phyloP scores from a whole-genome alignment of 176 grass and related monocot genomes.

The Thalia dealbata region DNA sequence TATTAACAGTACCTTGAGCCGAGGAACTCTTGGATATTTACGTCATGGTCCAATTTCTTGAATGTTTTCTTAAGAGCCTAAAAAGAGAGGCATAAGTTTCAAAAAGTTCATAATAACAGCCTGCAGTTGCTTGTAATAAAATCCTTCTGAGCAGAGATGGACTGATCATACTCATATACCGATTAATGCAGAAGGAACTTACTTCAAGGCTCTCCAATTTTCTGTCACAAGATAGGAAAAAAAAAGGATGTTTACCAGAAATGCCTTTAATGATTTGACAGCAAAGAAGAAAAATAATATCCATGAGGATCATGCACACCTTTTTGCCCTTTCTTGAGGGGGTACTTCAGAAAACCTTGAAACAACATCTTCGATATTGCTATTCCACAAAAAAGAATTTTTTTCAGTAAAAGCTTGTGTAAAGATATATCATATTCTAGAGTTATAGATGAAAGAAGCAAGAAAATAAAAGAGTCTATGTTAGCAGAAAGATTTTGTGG shows the following conservation, averaged over 20 bases:
- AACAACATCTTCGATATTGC: conserved; percentile 30
- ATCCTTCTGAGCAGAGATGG: neutral
- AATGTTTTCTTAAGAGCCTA: conserved; percentile 37
- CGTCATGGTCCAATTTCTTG: conserved; percentile 38
- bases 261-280: neutral
- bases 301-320: conserved; percentile 10
- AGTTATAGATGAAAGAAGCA: neutral
- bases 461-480: neutral
- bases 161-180: conserved; percentile 11
- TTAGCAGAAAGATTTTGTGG: neutral
- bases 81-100: neutral
- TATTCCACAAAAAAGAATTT: conserved; percentile 1
- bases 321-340: conserved; percentile 41
- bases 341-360: conserved; percentile 24
- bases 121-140: neutral
- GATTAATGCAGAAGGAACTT: conserved; percentile 9
- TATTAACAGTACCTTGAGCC: conserved; percentile 13
- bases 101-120: neutral
- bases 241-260: neutral
- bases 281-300: conserved; percentile 10
- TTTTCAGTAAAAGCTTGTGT: neutral
- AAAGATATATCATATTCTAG: neutral
- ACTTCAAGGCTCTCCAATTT: conserved; percentile 39
- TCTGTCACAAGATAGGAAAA: conserved; percentile 18
- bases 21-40: conserved; percentile 30